A percentile compares a stretch with the other conserved stretches of the same genome.
These are phyloP conservation scores for Haberlea rhodopensis DNA, from an alignment of 257 asterid genomes.

Conservation along the genomic window DNA sequence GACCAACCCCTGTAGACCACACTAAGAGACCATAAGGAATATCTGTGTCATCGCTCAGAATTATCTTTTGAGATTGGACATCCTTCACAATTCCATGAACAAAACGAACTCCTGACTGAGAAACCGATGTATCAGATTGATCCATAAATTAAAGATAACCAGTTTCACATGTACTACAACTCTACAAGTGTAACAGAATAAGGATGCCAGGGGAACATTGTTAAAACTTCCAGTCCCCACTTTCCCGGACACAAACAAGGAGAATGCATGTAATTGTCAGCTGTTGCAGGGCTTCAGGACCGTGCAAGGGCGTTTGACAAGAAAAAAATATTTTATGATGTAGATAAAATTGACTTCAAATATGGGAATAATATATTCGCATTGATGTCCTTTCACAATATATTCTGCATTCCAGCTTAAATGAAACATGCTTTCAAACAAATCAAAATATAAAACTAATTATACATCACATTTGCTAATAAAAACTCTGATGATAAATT, in stretches of 20 bases:
- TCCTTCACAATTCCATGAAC: conserved; percentile 88
- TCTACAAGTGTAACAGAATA: conserved; percentile 11
- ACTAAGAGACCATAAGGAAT: conserved; percentile 95
- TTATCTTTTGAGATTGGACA: conserved; percentile 72
- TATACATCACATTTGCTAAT: no score
- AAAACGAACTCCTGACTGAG: conserved; percentile 94
- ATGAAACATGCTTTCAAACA: not conserved
- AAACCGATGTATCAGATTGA: conserved; percentile 37
- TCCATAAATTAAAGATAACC: conserved; percentile 16
- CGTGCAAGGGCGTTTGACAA: not conserved
- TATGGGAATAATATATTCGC: not conserved
- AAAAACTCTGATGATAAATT: no score
- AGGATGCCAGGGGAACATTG: not conserved
- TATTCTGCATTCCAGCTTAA: not conserved
- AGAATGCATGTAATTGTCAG: not conserved
- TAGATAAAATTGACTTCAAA: not conserved
- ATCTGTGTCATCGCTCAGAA: conserved; percentile 72
- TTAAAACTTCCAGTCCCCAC: not conserved
- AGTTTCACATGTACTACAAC: conserved; percentile 3
- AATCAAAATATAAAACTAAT: no score
- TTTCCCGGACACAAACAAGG: not conserved
- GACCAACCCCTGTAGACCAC: conserved; percentile 99
- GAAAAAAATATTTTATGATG: not conserved
- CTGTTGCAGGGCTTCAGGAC: not conserved
- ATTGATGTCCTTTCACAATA: not conserved